These are phyloP conservation scores for Yarrowia hollandica DNA, from an alignment of 805 yeast species.

Conservation along the genomic window DNA sequence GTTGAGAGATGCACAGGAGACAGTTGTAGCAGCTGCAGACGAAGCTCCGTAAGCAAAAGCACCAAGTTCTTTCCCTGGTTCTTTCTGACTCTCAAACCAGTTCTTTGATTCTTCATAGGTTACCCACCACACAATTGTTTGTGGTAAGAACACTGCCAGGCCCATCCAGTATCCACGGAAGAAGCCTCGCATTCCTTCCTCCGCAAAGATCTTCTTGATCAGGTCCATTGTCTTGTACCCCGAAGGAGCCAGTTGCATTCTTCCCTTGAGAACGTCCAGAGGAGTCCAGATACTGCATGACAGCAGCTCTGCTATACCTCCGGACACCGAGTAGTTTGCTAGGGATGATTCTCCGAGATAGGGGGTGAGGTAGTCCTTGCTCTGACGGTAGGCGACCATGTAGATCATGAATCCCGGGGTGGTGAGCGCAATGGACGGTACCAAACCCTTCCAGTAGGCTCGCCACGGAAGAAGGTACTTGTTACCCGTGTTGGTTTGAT, in stretches of 20 bases:
- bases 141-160: conserved; percentile 46
- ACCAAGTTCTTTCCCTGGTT: conserved; percentile 9
- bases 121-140: conserved; percentile 48
- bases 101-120: conserved; percentile 30
- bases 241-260: conserved; percentile 42
- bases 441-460: conserved; percentile 44
- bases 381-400: conserved; percentile 43
- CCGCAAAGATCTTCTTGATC: conserved; percentile 46
- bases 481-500: conserved; percentile 42
- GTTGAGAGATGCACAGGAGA: conserved; percentile 10
- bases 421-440: conserved; percentile 42
- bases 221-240: conserved; percentile 33
- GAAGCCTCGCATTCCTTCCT: conserved; percentile 75
- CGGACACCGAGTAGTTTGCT: conserved; percentile 40
- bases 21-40: conserved; percentile 8
- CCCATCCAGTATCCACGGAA: conserved; percentile 69
- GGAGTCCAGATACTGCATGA: conserved; percentile 45
- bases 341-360: conserved; percentile 40
- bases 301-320: conserved; percentile 43
- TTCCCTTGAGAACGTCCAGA: conserved; percentile 46
- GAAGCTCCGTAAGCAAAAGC: conserved; percentile 21
- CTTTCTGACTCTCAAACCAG: not conserved
- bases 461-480: conserved; percentile 41
- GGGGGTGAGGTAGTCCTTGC: conserved; percentile 40
- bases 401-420: conserved; percentile 46